Conservation (phyloP, 768 basidiomycete genomes). For the Rhizopogon vinicolor region DNA sequence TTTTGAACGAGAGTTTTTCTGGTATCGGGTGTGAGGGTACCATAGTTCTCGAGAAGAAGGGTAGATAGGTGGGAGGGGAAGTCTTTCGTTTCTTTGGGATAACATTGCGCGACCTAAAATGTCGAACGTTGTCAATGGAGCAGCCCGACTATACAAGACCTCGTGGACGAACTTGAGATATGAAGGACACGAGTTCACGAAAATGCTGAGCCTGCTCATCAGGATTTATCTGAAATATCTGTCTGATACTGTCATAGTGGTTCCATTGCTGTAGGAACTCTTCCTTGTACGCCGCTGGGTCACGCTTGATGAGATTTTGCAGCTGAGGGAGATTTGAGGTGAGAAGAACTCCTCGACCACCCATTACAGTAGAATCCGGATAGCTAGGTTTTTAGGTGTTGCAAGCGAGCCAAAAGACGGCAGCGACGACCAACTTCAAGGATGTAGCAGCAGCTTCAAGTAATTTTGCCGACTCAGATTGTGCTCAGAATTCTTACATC, state of each 20-base stretch:
- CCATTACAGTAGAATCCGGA: background rate
- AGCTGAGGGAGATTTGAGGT: conserved; percentile 91
- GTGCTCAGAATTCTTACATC: too few species aligned
- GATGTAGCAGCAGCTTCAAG: background rate
- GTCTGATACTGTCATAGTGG: conserved; percentile 83
- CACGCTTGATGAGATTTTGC: conserved; percentile 95
- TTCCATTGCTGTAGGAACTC: conserved; percentile 98
- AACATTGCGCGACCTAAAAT: conserved; percentile 80
- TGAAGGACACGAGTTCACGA: conserved; percentile 84
- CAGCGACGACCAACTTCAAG: background rate
- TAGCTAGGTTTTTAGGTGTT: background rate
- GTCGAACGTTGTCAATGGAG: background rate
- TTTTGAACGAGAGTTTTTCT: conserved; percentile 85
- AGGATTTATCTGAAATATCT: conserved; percentile 80
- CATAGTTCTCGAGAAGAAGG: conserved; percentile 77
- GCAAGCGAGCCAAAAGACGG: too few species aligned
- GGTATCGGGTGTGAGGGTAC: conserved; percentile 71
- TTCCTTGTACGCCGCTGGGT: conserved; percentile 85
- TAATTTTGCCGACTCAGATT: too few species aligned
- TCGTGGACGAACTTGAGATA: conserved; percentile 61
- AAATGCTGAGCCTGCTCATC: conserved; percentile 84
- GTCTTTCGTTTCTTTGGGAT: conserved; percentile 84
- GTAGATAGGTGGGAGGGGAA: conserved; percentile 79
- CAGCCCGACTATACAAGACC: background rate
- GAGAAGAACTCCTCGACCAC: conserved; percentile 67